phyloP scores from a whole-genome alignment of 225 moss, liverwort and hornwort species.

The Pleurozium schreberi region DNA sequence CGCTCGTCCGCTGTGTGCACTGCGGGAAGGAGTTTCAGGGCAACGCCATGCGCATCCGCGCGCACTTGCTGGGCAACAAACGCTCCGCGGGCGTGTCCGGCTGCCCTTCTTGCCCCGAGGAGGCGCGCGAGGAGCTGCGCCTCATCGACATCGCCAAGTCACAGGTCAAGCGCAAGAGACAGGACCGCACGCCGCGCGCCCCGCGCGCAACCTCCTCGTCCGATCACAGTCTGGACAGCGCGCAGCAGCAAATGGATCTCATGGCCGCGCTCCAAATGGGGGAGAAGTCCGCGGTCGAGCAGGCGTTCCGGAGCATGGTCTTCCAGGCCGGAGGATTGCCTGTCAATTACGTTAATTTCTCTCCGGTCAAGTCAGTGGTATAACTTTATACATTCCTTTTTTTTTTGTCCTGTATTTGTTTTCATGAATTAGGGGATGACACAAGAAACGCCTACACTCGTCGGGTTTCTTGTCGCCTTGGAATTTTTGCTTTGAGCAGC shows the following conservation, averaged over 20 bases:
- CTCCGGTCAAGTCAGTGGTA: slow-evolving; percentile 44
- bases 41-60: slow-evolving; percentile 54
- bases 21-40: slow-evolving; percentile 50
- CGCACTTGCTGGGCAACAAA: slow-evolving; percentile 48
- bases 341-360: slow-evolving; percentile 48
- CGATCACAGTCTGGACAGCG: slow-evolving; percentile 33
- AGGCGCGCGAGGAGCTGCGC: slow-evolving; percentile 45
- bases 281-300: slow-evolving; percentile 44
- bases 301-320: slow-evolving; percentile 45
- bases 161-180: slow-evolving; percentile 39
- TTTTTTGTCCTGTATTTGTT: neutral
- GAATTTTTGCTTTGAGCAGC: neutral
- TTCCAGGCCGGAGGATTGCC: slow-evolving; percentile 54
- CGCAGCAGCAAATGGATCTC: slow-evolving; percentile 41
- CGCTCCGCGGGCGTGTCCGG: slow-evolving; percentile 36
- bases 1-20: slow-evolving; percentile 42
- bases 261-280: slow-evolving; percentile 47
- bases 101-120: slow-evolving; percentile 36
- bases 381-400: neutral
- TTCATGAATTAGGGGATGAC: neutral
- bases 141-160: slow-evolving; percentile 39
- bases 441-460: neutral
- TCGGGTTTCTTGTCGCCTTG: neutral
- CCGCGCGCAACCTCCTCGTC: slow-evolving; percentile 19
- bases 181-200: slow-evolving; percentile 20